These are phyloP conservation scores for Sclerotinia trifoliorum DNA, from an alignment of 2,329 filamentous ascomycete species.

Conservation along the genomic window DNA sequence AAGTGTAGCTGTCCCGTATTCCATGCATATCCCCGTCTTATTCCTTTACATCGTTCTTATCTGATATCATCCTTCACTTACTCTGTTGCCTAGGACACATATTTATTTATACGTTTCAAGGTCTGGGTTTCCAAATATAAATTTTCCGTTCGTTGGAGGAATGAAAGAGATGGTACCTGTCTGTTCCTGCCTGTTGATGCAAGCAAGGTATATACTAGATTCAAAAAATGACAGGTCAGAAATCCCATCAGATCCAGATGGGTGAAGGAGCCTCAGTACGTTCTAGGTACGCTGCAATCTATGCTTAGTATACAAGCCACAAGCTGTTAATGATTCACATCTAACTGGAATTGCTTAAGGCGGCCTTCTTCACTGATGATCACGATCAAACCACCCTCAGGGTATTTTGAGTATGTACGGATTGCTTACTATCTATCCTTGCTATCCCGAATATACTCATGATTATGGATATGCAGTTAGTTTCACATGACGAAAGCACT, in stretches of 20 bases:
- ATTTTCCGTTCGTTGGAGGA: background rate
- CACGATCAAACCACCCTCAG: background rate
- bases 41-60: constrained; percentile 1
- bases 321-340: constrained; percentile 15
- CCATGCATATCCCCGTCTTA: constrained; percentile 2
- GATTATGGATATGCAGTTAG: background rate
- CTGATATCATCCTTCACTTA: constrained; percentile 8
- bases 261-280: constrained; percentile 10
- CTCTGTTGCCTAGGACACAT: constrained; percentile 17
- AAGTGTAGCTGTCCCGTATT: constrained; percentile 16
- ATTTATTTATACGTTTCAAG: background rate
- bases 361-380: constrained; percentile 10
- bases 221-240: constrained; percentile 20
- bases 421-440: constrained; percentile 6
- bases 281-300: constrained; percentile 4
- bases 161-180: constrained; percentile 7
- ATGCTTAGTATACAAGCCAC: constrained; percentile 3
- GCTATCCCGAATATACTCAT: background rate
- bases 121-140: constrained; percentile 19
- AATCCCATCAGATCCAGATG: constrained; percentile 13
- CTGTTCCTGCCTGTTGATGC: constrained; percentile 3
- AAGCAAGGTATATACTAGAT: constrained; percentile 17
- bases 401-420: background rate
- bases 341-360: constrained; percentile 18
- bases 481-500: constrained; percentile 4